Evolutionary conservation across 192 early-diverging fungal species (phyloP).

Genomic region (Powellomyces hirtus): DNA sequence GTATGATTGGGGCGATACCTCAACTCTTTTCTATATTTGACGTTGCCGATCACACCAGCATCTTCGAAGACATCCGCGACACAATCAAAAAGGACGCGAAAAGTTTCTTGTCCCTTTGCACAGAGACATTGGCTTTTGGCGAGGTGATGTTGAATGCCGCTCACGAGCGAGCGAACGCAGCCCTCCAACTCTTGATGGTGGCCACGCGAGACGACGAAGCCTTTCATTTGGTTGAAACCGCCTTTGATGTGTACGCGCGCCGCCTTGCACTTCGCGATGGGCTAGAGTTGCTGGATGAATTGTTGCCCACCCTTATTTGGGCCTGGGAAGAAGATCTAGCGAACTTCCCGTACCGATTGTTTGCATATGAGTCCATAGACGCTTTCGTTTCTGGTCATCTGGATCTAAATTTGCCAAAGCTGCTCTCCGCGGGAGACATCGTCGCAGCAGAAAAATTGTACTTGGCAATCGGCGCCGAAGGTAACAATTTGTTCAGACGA

Average conservation of each 20-base stretch:
- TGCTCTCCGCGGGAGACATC: background rate
- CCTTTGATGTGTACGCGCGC: background rate
- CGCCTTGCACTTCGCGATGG: background rate
- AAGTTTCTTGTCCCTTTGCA: background rate
- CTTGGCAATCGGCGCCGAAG: background rate
- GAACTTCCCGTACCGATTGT: conserved; percentile 4
- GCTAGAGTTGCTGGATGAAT: background rate
- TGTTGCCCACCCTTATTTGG: conserved; percentile 12
- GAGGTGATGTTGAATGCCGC: background rate
- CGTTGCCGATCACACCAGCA: conserved; percentile 5
- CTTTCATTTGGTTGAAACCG: background rate
- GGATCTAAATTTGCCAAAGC: background rate
- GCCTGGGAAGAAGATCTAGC: conserved; percentile 4
- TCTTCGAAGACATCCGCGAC: conserved; percentile 17
- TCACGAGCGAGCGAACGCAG: background rate
- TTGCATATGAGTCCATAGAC: background rate
- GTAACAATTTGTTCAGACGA: background rate
- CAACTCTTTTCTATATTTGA: conserved; percentile 11
- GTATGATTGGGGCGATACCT: background rate
- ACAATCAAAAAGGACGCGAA: background rate
- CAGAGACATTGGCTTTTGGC: background rate
- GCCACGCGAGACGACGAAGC: background rate
- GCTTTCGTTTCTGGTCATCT: background rate
- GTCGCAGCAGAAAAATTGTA: background rate
- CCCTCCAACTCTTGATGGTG: background rate